These are phyloP conservation scores for Saccharomyces cerevisiae DNA, from an alignment of 805 yeast genomes.

Conservation along the genomic window DNA sequence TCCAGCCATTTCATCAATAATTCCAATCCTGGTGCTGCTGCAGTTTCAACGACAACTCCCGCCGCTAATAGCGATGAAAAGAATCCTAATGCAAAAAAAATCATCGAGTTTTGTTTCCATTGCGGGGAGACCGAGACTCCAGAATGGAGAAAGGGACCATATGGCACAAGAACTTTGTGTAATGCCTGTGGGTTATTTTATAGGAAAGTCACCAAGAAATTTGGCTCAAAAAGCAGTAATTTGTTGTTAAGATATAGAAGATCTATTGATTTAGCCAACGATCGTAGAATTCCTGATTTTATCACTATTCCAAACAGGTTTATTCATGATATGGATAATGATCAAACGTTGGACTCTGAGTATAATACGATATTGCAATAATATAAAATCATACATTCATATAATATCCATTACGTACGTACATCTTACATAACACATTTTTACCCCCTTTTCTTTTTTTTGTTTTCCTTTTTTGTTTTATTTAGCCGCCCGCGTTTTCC, in stretches of 20 bases:
- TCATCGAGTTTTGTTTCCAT: conserved; percentile 41
- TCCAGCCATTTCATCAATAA: not conserved
- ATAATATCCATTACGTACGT: not conserved
- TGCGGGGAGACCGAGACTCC: conserved; percentile 75
- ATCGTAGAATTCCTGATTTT: conserved; percentile 24
- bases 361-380: conserved; percentile 7
- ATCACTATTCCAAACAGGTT: conserved; percentile 18
- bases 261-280: conserved; percentile 11
- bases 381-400: not conserved
- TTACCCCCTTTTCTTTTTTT: not conserved
- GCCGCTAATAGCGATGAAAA: not conserved
- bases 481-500: conserved; percentile 3
- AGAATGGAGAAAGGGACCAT: conserved; percentile 90
- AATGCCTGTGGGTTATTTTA: conserved; percentile 87
- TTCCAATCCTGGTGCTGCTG: not conserved
- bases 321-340: conserved; percentile 4
- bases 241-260: conserved; percentile 25
- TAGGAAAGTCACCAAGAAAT: conserved; percentile 45
- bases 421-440: not conserved
- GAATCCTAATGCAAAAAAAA: not conserved
- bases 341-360: conserved; percentile 9
- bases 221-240: conserved; percentile 24
- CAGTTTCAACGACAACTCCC: not conserved
- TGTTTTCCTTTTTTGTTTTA: not conserved
- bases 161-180: conserved; percentile 73